Evolutionary conservation across 1,284 basidiomycete genomes (phyloP).

Genomic region (Ustilago crameri): DNA sequence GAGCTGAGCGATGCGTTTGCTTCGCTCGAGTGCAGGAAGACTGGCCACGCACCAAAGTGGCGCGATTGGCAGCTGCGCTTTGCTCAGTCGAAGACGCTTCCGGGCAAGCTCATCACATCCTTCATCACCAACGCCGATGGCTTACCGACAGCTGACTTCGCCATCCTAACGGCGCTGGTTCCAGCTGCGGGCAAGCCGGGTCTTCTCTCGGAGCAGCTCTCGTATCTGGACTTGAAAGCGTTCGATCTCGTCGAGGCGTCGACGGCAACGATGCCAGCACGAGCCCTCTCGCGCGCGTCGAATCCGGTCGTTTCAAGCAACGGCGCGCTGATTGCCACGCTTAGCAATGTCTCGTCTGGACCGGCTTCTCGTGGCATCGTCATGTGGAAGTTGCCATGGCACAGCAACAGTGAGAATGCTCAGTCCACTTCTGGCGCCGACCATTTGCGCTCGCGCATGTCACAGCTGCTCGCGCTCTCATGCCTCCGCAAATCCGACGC

Average conservation of each 20-base stretch:
- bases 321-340: conserved; percentile 25
- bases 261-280: conserved; percentile 11
- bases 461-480: conserved; percentile 21
- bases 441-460: neutral
- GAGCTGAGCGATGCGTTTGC: conserved; percentile 47
- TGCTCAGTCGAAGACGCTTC: conserved; percentile 11
- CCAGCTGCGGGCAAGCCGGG: conserved; percentile 4
- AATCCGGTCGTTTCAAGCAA: conserved; percentile 33
- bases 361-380: conserved; percentile 11
- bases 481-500: conserved; percentile 36
- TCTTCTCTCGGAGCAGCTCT: conserved; percentile 24
- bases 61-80: conserved; percentile 38
- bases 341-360: conserved; percentile 3
- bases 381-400: conserved; percentile 29
- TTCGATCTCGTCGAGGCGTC: neutral
- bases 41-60: conserved; percentile 29
- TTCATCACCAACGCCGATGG: conserved; percentile 16
- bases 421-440: neutral
- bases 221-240: conserved; percentile 20
- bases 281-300: conserved; percentile 24
- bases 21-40: conserved; percentile 46
- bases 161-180: conserved; percentile 17
- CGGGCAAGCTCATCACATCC: conserved; percentile 30
- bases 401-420: neutral
- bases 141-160: conserved; percentile 12